These are phyloP conservation scores for Moesziomyces sp. DNA, from an alignment of 1,284 basidiomycete species.

Conservation along the genomic window DNA sequence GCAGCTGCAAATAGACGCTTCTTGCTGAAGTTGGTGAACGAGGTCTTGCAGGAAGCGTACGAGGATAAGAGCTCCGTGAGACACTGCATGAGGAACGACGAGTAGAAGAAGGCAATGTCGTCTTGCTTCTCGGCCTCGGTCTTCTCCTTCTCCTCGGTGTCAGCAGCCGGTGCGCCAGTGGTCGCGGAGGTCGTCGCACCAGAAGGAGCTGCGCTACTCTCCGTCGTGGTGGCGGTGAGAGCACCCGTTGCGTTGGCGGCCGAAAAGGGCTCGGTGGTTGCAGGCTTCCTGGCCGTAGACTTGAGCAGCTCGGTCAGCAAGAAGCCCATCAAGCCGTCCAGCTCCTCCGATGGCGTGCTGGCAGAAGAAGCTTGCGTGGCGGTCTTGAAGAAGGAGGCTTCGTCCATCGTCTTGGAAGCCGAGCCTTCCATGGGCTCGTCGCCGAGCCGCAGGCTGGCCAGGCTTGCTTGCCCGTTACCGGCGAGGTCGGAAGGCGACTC, in stretches of 20 bases:
- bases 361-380: conserved; percentile 10
- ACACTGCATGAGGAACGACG: conserved; percentile 89
- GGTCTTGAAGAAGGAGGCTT: conserved; percentile 35
- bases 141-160: conserved; percentile 9
- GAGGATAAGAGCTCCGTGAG: conserved; percentile 92
- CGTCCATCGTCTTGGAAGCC: conserved; percentile 35
- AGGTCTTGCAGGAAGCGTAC: conserved; percentile 88
- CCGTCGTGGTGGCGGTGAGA: neutral
- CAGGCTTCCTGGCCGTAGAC: conserved; percentile 19
- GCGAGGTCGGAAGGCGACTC: conserved; percentile 46
- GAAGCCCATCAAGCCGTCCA: conserved; percentile 77
- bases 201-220: neutral
- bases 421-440: conserved; percentile 76
- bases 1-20: conserved; percentile 45
- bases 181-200: neutral
- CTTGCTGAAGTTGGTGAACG: conserved; percentile 83
- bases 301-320: conserved; percentile 78
- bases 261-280: neutral
- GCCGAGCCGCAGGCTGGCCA: conserved; percentile 47
- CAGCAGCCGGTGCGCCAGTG: neutral
- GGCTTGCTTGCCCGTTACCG: conserved; percentile 42
- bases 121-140: conserved; percentile 34
- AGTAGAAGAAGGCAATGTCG: conserved; percentile 73
- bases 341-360: conserved; percentile 27
- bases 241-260: neutral